phyloP scores from a whole-genome alignment of 129 eudicot genomes.

The Helichrysum umbraculigerum region DNA sequence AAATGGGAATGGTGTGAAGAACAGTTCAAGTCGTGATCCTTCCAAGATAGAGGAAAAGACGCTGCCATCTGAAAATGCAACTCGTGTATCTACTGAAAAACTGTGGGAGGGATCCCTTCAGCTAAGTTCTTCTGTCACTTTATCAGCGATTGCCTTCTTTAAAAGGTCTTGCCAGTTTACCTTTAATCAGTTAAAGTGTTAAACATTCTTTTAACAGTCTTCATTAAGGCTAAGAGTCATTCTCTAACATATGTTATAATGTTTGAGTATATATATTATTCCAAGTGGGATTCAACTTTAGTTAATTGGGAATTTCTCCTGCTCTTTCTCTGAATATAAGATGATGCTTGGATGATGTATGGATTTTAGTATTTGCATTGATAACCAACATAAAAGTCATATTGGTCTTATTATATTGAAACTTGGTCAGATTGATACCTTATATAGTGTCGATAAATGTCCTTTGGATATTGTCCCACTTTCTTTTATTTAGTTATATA shows the following conservation, averaged over 20 bases:
- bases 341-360: constrained; percentile 8
- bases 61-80: constrained; percentile 26
- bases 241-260: constrained; percentile 4
- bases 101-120: constrained; percentile 83
- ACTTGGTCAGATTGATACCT: constrained; percentile 6
- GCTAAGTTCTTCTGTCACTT: constrained; percentile 56
- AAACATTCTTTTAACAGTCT: constrained; percentile 23
- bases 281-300: neutral
- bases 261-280: neutral
- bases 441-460: constrained; percentile 10
- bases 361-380: neutral
- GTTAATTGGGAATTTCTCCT: neutral
- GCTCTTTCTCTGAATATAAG: constrained; percentile 17
- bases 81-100: constrained; percentile 37
- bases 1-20: constrained; percentile 14
- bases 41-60: constrained; percentile 29
- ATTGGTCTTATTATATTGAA: neutral
- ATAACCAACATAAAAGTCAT: neutral
- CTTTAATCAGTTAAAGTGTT: constrained; percentile 16
- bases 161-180: constrained; percentile 54
- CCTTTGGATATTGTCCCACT: neutral
- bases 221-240: constrained; percentile 24
- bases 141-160: constrained; percentile 63
- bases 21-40: constrained; percentile 20
- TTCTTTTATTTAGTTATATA: neutral